These are phyloP conservation scores for Madurella mycetomatis DNA, from an alignment of 2,329 filamentous ascomycete genomes.

Conservation along the genomic window DNA sequence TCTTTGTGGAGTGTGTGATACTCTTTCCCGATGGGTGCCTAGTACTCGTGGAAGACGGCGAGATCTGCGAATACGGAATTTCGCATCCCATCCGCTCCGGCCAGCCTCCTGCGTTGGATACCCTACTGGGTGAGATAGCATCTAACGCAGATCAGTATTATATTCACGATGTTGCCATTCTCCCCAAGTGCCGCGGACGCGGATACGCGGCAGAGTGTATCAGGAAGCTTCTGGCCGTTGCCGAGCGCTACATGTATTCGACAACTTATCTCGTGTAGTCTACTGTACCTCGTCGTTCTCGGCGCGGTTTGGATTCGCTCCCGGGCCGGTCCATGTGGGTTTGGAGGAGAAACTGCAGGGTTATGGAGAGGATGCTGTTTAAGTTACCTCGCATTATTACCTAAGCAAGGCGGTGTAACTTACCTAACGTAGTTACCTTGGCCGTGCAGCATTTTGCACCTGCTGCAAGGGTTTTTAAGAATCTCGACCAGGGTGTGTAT, in stretches of 20 bases:
- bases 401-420: too few relatives aligned
- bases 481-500: slow-evolving; percentile 25
- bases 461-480: slow-evolving; percentile 1
- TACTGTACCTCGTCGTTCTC: slow-evolving; percentile 34
- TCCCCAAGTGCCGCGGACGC: slow-evolving; percentile 26
- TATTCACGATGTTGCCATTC: slow-evolving; percentile 35
- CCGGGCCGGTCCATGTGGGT: slow-evolving; percentile 16
- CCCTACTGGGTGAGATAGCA: slow-evolving; percentile 28
- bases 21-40: slow-evolving; percentile 35
- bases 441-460: not conserved
- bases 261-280: slow-evolving; percentile 32
- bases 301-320: slow-evolving; percentile 31
- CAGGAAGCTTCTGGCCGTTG: slow-evolving; percentile 25
- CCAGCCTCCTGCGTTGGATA: slow-evolving; percentile 32
- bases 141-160: slow-evolving; percentile 34
- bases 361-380: slow-evolving; percentile 33
- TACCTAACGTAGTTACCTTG: too few relatives aligned
- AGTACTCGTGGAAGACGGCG: slow-evolving; percentile 22
- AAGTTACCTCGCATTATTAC: too few relatives aligned
- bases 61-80: slow-evolving; percentile 33
- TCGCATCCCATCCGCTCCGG: slow-evolving; percentile 33
- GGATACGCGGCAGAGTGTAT: slow-evolving; percentile 28
- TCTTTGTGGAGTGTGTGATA: slow-evolving; percentile 32
- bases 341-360: slow-evolving; percentile 29
- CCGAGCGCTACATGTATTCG: slow-evolving; percentile 21